Percentiles rank a stretch among this genome's conserved stretches.
Conservation (phyloP, 1,284 basidiomycete genomes). For the Marasmius oreades region DNA sequence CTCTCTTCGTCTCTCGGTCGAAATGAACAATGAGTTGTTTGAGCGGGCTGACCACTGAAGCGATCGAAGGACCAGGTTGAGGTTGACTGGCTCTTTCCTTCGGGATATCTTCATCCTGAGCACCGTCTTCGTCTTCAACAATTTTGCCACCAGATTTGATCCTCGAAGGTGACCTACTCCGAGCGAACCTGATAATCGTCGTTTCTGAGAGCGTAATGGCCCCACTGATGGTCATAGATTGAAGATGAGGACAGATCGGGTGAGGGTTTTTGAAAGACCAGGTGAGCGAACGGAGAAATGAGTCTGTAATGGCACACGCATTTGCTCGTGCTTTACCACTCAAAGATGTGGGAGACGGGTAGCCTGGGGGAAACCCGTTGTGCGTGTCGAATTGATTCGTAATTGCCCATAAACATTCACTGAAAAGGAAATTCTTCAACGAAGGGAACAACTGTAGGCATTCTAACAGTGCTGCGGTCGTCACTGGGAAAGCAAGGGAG, state of each 20-base stretch:
- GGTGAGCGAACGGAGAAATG: not conserved
- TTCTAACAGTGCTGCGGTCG: not conserved
- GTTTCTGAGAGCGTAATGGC: slow-evolving; percentile 3
- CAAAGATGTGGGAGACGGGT: too few species aligned
- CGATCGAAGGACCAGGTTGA: not conserved
- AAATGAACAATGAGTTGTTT: not conserved
- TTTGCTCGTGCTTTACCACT: not conserved
- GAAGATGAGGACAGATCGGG: slow-evolving; percentile 10
- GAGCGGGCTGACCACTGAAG: not conserved
- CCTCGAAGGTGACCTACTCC: not conserved
- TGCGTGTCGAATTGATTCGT: not conserved
- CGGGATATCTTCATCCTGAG: not conserved
- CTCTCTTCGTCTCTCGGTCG: not conserved
- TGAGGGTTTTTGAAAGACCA: not conserved
- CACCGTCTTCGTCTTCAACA: not conserved
- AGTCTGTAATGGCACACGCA: slow-evolving; percentile 3
- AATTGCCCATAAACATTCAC: not conserved
- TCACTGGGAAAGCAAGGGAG: slow-evolving; percentile 1
- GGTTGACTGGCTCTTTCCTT: not conserved
- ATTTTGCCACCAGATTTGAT: not conserved
- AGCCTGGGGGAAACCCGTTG: too few species aligned
- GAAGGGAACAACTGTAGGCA: slow-evolving; percentile 5
- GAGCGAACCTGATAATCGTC: slow-evolving; percentile 2
- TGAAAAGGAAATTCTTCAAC: not conserved
- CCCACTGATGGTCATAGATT: slow-evolving; percentile 1